phyloP scores from a whole-genome alignment of 768 basidiomycete species.

The Megacollybia marginata region DNA sequence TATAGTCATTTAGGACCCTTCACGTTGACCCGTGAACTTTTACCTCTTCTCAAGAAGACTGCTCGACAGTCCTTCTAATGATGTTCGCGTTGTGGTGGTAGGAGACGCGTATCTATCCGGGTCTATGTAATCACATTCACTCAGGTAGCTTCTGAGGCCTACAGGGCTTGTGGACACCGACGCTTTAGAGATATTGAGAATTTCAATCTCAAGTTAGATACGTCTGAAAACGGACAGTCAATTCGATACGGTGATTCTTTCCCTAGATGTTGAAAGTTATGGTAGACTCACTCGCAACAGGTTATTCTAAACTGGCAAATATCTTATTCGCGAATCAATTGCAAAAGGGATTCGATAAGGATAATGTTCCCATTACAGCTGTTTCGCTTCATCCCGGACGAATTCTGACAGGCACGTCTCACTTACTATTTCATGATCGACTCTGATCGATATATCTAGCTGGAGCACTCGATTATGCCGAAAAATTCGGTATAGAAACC shows the following conservation, averaged over 20 bases:
- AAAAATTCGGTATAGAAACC: neutral
- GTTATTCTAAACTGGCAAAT: too few relatives aligned
- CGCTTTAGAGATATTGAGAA: conserved; percentile 10
- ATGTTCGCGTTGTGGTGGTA: conserved; percentile 24
- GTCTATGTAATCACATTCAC: neutral
- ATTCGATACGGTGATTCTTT: neutral
- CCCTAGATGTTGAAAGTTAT: too few relatives aligned
- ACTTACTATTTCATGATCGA: neutral
- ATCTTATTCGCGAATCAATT: too few relatives aligned
- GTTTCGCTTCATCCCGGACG: neutral
- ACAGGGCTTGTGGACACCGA: conserved; percentile 5
- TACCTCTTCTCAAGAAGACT: conserved; percentile 22
- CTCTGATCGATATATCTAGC: neutral
- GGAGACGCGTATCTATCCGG: neutral
- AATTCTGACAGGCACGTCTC: neutral
- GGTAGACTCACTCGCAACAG: too few relatives aligned
- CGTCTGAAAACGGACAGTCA: conserved; percentile 2
- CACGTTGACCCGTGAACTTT: conserved; percentile 18
- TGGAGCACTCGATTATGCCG: neutral
- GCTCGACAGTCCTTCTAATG: conserved; percentile 13
- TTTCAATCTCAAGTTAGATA: conserved; percentile 6
- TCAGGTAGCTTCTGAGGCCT: neutral
- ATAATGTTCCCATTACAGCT: too few relatives aligned
- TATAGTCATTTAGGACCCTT: conserved; percentile 20
- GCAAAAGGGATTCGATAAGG: too few relatives aligned